Conservation (phyloP, 2,329 filamentous ascomycete genomes). For the Alternaria brassicicola region DNA sequence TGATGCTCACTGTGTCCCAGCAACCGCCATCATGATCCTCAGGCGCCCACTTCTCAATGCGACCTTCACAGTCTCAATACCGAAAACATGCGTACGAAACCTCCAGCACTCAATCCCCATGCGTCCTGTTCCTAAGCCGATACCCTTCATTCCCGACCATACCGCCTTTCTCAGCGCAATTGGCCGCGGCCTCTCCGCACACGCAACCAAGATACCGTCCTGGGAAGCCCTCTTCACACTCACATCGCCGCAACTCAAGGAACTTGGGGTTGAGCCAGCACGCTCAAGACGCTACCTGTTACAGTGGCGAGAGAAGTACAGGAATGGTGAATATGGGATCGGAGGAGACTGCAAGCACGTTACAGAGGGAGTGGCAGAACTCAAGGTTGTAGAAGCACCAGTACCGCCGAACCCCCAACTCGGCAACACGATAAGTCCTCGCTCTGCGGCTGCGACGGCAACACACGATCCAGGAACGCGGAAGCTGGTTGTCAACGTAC, state of each 20-base stretch:
- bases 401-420: conserved; percentile 38
- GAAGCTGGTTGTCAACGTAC: conserved; percentile 66
- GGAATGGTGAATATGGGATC: conserved; percentile 75
- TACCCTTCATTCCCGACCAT: conserved; percentile 84
- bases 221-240: conserved; percentile 92
- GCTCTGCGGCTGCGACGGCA: conserved; percentile 53
- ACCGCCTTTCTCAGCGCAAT: conserved; percentile 88
- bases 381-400: conserved; percentile 64
- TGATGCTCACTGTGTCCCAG: background rate
- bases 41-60: conserved; percentile 43
- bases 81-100: conserved; percentile 42
- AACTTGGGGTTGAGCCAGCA: conserved; percentile 85
- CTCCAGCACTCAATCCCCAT: conserved; percentile 51
- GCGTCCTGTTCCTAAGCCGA: conserved; percentile 69
- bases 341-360: conserved; percentile 84
- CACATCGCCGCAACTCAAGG: conserved; percentile 74
- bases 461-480: conserved; percentile 61
- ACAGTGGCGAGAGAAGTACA: conserved; percentile 85
- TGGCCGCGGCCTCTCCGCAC: conserved; percentile 81
- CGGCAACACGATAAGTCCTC: conserved; percentile 31
- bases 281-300: conserved; percentile 83
- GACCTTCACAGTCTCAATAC: conserved; percentile 30
- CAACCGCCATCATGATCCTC: conserved; percentile 42
- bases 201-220: conserved; percentile 83
- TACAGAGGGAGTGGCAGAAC: conserved; percentile 60